Conservation (phyloP, 2,329 filamentous ascomycete genomes). For the Colletotrichum sp. region DNA sequence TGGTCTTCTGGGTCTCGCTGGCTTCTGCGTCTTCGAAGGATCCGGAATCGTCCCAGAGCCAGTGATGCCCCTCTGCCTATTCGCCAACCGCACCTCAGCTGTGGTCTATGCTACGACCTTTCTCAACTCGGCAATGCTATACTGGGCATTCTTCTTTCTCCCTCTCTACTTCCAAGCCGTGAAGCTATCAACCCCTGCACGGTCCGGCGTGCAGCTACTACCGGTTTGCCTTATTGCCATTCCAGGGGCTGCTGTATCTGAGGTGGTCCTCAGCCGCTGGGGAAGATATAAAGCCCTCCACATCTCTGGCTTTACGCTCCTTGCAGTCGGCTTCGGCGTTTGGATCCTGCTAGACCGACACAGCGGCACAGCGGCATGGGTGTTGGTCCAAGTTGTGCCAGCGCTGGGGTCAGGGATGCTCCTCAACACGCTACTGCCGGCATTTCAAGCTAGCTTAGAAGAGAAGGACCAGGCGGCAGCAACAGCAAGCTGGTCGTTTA, state of each 20-base stretch:
- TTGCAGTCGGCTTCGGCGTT: conserved; percentile 45
- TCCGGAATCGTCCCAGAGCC: conserved; percentile 66
- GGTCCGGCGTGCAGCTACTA: conserved; percentile 37
- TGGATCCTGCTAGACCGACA: conserved; percentile 39
- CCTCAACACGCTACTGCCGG: conserved; percentile 45
- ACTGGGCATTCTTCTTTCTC: conserved; percentile 44
- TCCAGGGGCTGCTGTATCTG: conserved; percentile 29
- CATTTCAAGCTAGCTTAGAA: conserved; percentile 40
- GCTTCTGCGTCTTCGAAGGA: conserved; percentile 70
- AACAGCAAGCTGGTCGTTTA: conserved; percentile 44
- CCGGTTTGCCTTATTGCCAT: conserved; percentile 31
- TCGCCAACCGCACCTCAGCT: conserved; percentile 24
- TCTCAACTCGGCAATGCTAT: not conserved
- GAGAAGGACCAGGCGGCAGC: conserved; percentile 40
- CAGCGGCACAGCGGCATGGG: conserved; percentile 39
- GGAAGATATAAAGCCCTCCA: conserved; percentile 40
- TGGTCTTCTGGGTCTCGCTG: conserved; percentile 26
- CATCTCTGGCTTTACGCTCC: conserved; percentile 37
- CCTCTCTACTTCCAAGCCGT: conserved; percentile 53
- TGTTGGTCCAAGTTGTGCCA: conserved; percentile 41
- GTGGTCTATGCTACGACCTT: conserved; percentile 26
- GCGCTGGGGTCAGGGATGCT: conserved; percentile 47
- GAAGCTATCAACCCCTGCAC: conserved; percentile 30
- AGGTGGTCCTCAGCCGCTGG: conserved; percentile 31
- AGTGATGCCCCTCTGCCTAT: conserved; percentile 68